Conservation (phyloP, 1,284 basidiomycete genomes). For the Malassezia sympodialis region DNA sequence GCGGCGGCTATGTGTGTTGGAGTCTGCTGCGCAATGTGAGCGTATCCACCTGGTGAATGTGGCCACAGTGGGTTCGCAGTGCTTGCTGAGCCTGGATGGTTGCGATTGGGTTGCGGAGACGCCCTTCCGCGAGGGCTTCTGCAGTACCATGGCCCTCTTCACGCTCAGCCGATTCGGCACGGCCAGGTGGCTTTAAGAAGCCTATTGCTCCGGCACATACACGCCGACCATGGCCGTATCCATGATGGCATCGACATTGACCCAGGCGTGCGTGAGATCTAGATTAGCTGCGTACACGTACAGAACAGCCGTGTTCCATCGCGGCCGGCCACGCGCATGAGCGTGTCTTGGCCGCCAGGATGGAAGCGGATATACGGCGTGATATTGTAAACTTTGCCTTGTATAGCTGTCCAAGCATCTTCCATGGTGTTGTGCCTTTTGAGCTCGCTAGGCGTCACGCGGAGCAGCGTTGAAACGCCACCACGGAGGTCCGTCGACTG, state of each 20-base stretch:
- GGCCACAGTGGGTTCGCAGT: conserved; percentile 29
- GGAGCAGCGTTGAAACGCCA: conserved; percentile 49
- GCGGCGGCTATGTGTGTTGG: conserved; percentile 24
- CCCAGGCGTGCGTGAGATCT: conserved; percentile 65
- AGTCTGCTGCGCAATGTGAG: conserved; percentile 8
- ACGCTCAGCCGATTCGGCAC: neutral
- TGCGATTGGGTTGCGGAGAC: conserved; percentile 21
- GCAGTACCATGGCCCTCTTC: conserved; percentile 25
- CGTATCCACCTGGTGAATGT: conserved; percentile 25
- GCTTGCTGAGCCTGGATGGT: conserved; percentile 26
- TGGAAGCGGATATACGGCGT: conserved; percentile 84
- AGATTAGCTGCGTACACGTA: conserved; percentile 49
- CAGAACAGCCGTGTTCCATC: conserved; percentile 91
- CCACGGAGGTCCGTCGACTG: conserved; percentile 53
- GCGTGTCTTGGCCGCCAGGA: conserved; percentile 82
- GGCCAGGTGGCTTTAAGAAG: neutral
- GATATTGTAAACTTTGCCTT: conserved; percentile 93
- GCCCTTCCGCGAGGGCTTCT: conserved; percentile 25
- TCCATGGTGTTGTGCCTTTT: conserved; percentile 70
- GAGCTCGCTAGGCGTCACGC: conserved; percentile 72
- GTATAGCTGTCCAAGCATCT: conserved; percentile 87
- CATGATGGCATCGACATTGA: conserved; percentile 85
- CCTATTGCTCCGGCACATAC: conserved; percentile 54
- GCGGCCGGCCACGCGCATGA: conserved; percentile 89
- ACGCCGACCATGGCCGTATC: conserved; percentile 84